Evolutionary conservation across 2,329 filamentous ascomycete genomes (phyloP).

Genomic region (Cucurbitaria berberidis): DNA sequence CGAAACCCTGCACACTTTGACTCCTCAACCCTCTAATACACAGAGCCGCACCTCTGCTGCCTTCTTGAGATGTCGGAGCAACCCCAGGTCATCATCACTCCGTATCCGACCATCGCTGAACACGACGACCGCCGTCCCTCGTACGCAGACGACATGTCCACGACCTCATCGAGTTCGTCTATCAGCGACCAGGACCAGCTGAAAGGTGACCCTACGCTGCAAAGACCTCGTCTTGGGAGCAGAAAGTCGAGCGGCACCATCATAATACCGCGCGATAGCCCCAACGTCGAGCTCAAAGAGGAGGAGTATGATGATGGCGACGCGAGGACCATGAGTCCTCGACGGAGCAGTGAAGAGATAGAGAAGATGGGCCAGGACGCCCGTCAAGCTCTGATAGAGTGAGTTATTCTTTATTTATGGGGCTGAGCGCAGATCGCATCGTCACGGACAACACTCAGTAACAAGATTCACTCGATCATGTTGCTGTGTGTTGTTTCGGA

Average conservation of each 20-base stretch:
- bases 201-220: constrained; percentile 54
- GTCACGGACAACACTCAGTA: not conserved
- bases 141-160: constrained; percentile 47
- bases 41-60: constrained; percentile 20
- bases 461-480: not conserved
- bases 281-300: constrained; percentile 73
- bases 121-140: constrained; percentile 30
- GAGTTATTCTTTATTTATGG: constrained; percentile 40
- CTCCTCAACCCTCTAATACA: constrained; percentile 21
- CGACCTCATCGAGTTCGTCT: constrained; percentile 53
- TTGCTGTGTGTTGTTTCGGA: not conserved
- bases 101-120: constrained; percentile 35
- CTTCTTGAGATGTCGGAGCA: constrained; percentile 25
- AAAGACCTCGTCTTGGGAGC: constrained; percentile 70
- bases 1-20: constrained; percentile 14
- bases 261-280: constrained; percentile 78
- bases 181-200: constrained; percentile 47
- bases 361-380: constrained; percentile 86
- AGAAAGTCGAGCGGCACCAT: constrained; percentile 83
- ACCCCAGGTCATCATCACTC: constrained; percentile 27
- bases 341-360: constrained; percentile 87
- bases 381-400: constrained; percentile 68
- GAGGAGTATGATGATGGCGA: constrained; percentile 84
- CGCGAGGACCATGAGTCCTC: constrained; percentile 91
- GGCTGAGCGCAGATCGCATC: not conserved